Evolutionary conservation across 805 yeast genomes (phyloP).

Genomic region (Barnettozyma sucrosica): DNA sequence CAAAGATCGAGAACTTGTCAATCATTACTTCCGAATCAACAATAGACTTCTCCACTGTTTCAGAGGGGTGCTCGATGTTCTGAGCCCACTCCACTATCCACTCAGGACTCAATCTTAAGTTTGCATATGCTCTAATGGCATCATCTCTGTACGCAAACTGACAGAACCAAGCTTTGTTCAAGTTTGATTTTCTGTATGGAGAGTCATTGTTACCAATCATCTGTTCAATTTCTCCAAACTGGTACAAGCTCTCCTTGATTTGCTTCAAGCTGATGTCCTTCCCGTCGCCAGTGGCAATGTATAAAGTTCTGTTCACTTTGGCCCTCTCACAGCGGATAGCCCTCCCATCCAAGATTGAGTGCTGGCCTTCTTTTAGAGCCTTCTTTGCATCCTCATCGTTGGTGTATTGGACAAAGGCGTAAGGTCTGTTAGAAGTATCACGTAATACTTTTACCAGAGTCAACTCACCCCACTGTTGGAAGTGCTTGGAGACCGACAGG

Average conservation of each 20-base stretch:
- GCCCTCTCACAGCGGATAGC: constrained; percentile 86
- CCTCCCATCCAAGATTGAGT: constrained; percentile 64
- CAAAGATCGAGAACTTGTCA: constrained; percentile 70
- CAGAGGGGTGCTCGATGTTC: constrained; percentile 54
- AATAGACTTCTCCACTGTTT: constrained; percentile 19
- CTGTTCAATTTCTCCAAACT: constrained; percentile 76
- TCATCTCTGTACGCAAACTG: constrained; percentile 80
- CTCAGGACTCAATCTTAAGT: constrained; percentile 46
- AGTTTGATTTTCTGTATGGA: constrained; percentile 25
- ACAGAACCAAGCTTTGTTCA: constrained; percentile 57
- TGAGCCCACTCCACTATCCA: constrained; percentile 82
- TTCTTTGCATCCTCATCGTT: constrained; percentile 60
- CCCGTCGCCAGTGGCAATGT: constrained; percentile 38
- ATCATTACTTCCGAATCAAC: constrained; percentile 40
- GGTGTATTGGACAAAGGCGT: constrained; percentile 86
- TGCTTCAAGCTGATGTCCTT: constrained; percentile 25
- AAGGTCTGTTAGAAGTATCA: constrained; percentile 78
- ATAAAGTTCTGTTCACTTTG: constrained; percentile 82
- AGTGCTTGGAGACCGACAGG: constrained; percentile 61
- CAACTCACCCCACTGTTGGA: constrained; percentile 64
- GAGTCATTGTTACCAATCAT: constrained; percentile 39
- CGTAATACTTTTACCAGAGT: constrained; percentile 75
- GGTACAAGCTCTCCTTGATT: constrained; percentile 35
- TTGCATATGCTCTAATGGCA: constrained; percentile 80
- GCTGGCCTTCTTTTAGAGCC: constrained; percentile 68